Evolutionary conservation across 176 grass and related monocot genomes (phyloP).

Genomic region (Guadua angustifolia): DNA sequence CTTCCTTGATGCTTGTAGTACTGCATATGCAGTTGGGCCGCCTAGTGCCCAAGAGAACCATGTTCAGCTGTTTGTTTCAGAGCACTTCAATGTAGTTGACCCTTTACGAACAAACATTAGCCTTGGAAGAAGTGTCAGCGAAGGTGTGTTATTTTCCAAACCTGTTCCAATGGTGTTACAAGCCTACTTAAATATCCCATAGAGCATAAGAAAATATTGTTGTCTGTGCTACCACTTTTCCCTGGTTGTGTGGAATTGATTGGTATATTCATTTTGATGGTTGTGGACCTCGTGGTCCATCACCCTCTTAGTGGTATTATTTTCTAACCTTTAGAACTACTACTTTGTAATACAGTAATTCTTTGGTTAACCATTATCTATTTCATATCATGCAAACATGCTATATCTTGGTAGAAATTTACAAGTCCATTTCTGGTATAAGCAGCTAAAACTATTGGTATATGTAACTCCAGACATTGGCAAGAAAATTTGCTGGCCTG

Average conservation of each 20-base stretch:
- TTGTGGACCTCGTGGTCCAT: neutral
- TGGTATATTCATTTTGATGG: neutral
- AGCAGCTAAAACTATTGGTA: neutral
- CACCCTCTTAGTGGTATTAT: neutral
- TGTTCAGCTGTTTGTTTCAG: conserved; percentile 55
- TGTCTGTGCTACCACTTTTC: neutral
- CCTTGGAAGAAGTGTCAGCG: conserved; percentile 66
- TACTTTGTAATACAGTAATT: neutral
- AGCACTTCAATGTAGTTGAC: conserved; percentile 74
- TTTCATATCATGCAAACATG: too few relatives aligned
- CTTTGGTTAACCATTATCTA: neutral
- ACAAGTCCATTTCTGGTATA: neutral
- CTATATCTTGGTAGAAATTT: neutral
- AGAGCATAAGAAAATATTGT: neutral
- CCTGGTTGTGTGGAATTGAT: neutral
- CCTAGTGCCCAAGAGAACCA: conserved; percentile 50
- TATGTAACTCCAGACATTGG: neutral
- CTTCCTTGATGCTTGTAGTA: conserved; percentile 48
- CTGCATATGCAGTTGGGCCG: conserved; percentile 39
- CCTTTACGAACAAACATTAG: conserved; percentile 70
- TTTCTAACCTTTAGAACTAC: neutral
- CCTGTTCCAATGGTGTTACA: neutral
- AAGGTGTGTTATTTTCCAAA: conserved; percentile 46
- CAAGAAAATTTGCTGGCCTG: neutral
- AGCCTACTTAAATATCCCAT: neutral